Base-by-base conservation (phyloP, 1,284 basidiomycete genomes). In the Neonothopanus nambi region DNA sequence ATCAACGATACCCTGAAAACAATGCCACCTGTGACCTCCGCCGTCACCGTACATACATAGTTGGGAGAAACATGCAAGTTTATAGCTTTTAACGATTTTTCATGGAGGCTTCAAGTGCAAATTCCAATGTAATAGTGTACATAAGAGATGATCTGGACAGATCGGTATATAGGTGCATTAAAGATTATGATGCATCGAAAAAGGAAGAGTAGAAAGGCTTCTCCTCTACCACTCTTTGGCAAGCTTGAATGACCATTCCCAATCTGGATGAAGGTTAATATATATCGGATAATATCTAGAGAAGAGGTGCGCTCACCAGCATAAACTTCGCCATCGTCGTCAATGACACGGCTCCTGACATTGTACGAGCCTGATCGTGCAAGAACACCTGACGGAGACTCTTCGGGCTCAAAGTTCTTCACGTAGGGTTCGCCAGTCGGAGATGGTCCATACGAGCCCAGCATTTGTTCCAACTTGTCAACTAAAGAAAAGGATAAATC, bases 381-480 rank as follows among this genome's bases (percentile, higher is more conserved):
- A 35, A 95, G 54, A 74, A 90, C 74, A n/a, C 93, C 93, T 48
- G 84, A 85, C 3, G 91, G 91, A 20, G 89, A 88, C 62, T 89
- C 85, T 60, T 91, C 90, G 3, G 87, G 73, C 4, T 87, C 84
- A 67, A 92, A 91, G 69, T 86, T 80, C 70, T 87, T 89, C 55
- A 61, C 68, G 63, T 89, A 87, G 6, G 84, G 63, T 43, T 82
- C 74, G 24, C 79, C 82, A 2, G 78, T 68, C 13, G 86, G 77
- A 55, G 77, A 70, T 23, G 88, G 86, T 5, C 89, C 87, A 68
- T 91, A 95, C 2, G 91, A 93, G 24, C 93, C 93, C 33, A 95
- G 81, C 93, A 95, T 95, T 65, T 91, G 82, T 63, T 95, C 92
- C 65, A 93, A 68, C 70, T 89, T 93, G 69, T 93, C 93, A 61